Percentiles rank a stretch among this genome's conserved stretches.
Evolutionary conservation across 345 rosid species (phyloP).

Genomic region (Populus alba): DNA sequence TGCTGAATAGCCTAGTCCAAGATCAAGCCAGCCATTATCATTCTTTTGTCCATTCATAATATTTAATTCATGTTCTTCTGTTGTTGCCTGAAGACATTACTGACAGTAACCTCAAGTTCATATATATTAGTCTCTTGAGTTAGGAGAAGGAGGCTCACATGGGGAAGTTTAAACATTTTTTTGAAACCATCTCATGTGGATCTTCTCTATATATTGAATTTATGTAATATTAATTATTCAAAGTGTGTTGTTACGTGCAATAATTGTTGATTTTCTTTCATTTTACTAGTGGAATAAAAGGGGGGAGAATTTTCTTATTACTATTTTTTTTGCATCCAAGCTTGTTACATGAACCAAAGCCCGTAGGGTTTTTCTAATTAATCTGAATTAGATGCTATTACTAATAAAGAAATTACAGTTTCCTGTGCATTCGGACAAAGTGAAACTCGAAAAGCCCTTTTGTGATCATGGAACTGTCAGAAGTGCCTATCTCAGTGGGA

Average conservation of each 20-base stretch:
- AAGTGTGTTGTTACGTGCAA: slow-evolving; percentile 12
- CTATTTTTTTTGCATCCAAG: not conserved
- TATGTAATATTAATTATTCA: slow-evolving; percentile 21
- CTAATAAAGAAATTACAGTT: not conserved
- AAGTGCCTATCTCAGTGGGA: slow-evolving; percentile 14
- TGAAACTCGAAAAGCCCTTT: not conserved
- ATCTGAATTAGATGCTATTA: not conserved
- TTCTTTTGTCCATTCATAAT: slow-evolving; percentile 16
- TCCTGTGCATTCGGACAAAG: not conserved
- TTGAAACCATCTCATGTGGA: slow-evolving; percentile 35
- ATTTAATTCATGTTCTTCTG: slow-evolving; percentile 18
- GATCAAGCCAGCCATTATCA: no score
- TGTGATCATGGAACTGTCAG: slow-evolving; percentile 4
- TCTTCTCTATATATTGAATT: slow-evolving; percentile 25
- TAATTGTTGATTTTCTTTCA: not conserved
- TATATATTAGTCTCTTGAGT: not conserved
- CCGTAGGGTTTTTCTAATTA: no score
- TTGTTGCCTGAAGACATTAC: slow-evolving; percentile 34
- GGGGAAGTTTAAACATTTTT: slow-evolving; percentile 36
- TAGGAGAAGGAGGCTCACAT: slow-evolving; percentile 33
- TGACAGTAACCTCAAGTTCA: slow-evolving; percentile 30
- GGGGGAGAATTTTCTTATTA: not conserved
- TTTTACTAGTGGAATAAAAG: not conserved
- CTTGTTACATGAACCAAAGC: not conserved
- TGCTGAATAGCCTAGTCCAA: slow-evolving; percentile 27